phyloP scores from a whole-genome alignment of 1,284 basidiomycete genomes.

The Fomitopsis palustris region DNA sequence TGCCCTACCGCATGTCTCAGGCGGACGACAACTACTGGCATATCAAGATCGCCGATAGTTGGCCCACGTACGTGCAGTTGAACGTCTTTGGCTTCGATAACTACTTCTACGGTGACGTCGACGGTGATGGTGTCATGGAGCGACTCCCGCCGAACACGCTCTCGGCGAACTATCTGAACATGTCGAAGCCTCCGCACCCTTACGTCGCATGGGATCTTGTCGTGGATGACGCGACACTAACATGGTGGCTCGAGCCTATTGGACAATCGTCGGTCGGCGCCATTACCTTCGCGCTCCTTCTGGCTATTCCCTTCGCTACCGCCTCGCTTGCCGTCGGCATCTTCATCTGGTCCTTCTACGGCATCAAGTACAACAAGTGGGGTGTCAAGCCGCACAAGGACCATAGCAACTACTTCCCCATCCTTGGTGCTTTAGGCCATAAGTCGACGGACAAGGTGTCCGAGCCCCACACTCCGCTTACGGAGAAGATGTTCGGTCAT shows the following conservation, averaged over 20 bases:
- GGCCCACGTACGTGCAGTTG: slow-evolving; percentile 85
- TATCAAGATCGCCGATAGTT: slow-evolving; percentile 80
- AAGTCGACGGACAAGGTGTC: slow-evolving; percentile 65
- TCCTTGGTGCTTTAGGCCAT: slow-evolving; percentile 60
- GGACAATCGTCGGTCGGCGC: slow-evolving; percentile 79
- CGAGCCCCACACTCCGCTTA: slow-evolving; percentile 44
- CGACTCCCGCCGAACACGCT: slow-evolving; percentile 85
- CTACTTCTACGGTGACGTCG: slow-evolving; percentile 87
- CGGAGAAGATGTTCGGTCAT: slow-evolving; percentile 62
- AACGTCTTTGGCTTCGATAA: slow-evolving; percentile 88
- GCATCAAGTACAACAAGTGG: slow-evolving; percentile 90
- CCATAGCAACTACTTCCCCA: slow-evolving; percentile 73
- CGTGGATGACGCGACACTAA: slow-evolving; percentile 73
- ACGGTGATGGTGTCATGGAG: slow-evolving; percentile 84
- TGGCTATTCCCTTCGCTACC: slow-evolving; percentile 81
- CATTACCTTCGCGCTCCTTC: slow-evolving; percentile 80
- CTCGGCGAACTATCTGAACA: slow-evolving; percentile 85
- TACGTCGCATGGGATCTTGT: slow-evolving; percentile 83
- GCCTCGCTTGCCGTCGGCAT: slow-evolving; percentile 76
- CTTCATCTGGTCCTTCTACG: slow-evolving; percentile 96
- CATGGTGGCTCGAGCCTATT: slow-evolving; percentile 77
- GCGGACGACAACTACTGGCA: slow-evolving; percentile 67
- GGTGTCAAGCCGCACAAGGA: slow-evolving; percentile 71
- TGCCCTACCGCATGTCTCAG: slow-evolving; percentile 63
- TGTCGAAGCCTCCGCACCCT: slow-evolving; percentile 77